Evolutionary conservation across 2,329 filamentous ascomycete species (phyloP), one percentile per base, ranked within the genome.

Genomic region (Colletotrichum sp.): DNA sequence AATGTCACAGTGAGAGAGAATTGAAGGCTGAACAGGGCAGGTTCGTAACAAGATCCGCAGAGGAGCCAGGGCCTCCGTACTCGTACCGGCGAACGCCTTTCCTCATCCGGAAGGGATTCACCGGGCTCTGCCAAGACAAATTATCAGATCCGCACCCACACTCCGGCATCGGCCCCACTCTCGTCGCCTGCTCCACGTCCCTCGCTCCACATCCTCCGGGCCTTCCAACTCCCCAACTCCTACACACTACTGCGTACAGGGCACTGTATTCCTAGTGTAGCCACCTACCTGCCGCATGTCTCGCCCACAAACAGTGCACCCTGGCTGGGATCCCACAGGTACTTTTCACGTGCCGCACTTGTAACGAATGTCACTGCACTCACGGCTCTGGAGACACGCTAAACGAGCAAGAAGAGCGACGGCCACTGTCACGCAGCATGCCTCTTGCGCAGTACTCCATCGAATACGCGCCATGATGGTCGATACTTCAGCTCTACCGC

Each of bases 91-190:
- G 27, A 30, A 16, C 12, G 34, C 58, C 43, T 68, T 65, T 60
- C 68, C 32, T 15, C 22, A 71, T 68, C 27, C 60, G 74, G 70
- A 68, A 71, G 30, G 48, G 34, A 67, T 74, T 16, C 8, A n/a
- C 65, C 64, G 27, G 12, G 25, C 28, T 25, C 61, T 61, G 74
- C 74, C 76, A 77, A 77, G 76, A 77, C 67, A 72, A 72, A 70
- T 78, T 78, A 78, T 78, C 76, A 77, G 76, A 78, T 78, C 76
- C 71, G 75, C 66, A 70, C 71, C 70, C 73, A 48, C 43, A 68
- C n/a, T 28, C 60, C 71, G 66, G 71, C 52, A 34, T 71, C 71
- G 71, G 74, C 70, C 48, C 71, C 74, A 68, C 74, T 36, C 16
- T 75, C 61, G 48, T 39, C n/a, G 43, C 74, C 62, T 71, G 28